phyloP scores from a whole-genome alignment of 2,329 filamentous ascomycete species.

The Biscogniauxia sp. region DNA sequence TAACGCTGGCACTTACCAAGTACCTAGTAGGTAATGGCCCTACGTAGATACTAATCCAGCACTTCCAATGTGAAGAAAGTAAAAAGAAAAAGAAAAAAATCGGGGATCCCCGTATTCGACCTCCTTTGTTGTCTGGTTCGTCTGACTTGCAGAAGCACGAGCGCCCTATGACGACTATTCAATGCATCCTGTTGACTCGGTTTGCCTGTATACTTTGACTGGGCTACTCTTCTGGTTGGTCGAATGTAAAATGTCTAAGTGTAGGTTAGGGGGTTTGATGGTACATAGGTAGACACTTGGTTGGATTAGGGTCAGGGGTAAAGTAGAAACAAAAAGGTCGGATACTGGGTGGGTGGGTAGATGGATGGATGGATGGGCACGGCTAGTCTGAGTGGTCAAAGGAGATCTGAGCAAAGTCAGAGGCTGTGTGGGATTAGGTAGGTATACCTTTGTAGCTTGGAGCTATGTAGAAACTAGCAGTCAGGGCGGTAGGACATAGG shows the following conservation, averaged over 20 bases:
- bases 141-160: constrained; percentile 19
- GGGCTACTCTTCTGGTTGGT: not conserved
- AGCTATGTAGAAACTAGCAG: no score
- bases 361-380: no score
- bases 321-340: not conserved
- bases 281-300: not conserved
- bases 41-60: no score
- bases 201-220: not conserved
- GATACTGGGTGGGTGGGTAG: not conserved
- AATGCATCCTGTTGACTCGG: constrained; percentile 1
- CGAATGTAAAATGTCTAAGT: not conserved
- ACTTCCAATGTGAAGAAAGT: constrained; percentile 7
- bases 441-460: no score
- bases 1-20: not conserved
- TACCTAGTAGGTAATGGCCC: no score
- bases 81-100: not conserved
- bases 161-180: constrained; percentile 12
- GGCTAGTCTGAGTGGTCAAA: no score
- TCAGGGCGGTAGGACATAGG: no score
- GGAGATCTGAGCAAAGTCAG: not conserved
- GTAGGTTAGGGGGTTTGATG: not conserved
- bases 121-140: constrained; percentile 10
- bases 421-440: no score
- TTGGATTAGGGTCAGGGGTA: not conserved
- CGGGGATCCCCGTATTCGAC: constrained; percentile 20